Conservation (phyloP, 176 grass and related monocot species). For the Sorghum bicolor region Sorghum_bicolor_NCBIv3 NC_012871.2:62652001-62652500, state of each 20-base stretch:
- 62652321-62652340: not conserved
- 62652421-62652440: not conserved
- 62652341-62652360: not conserved
- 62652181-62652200: not conserved
- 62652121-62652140: not conserved
- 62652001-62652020: too few relatives aligned
- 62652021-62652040: too few relatives aligned
- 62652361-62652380: not conserved
- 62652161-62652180: not conserved
- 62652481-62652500: too few relatives aligned
- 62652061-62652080: constrained; percentile 21
- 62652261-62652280: not conserved
- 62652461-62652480: too few relatives aligned
- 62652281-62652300: not conserved
- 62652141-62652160: not conserved
- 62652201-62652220: not conserved
- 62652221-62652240: not conserved
- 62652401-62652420: not conserved
- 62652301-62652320: not conserved
- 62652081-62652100: not conserved
- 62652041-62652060: too few relatives aligned
- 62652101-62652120: not conserved
- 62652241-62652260: not conserved
- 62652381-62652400: not conserved
- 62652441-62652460: too few relatives aligned